Conservation (phyloP, 176 grass and related monocot species). For the barley (Hordeum vulgare) region DNA sequence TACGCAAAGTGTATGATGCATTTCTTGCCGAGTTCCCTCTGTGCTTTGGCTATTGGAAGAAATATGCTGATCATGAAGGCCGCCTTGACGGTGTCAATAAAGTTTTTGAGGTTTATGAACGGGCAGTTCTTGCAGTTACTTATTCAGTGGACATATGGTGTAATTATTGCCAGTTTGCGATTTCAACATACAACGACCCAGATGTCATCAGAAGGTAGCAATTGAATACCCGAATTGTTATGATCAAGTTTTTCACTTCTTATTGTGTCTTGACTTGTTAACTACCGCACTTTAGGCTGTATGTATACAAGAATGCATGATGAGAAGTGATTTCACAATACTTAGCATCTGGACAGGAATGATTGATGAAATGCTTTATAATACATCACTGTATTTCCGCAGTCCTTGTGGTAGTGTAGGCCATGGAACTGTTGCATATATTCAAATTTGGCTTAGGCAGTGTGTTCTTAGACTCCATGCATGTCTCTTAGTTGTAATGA, state of each 20-base stretch:
- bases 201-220: slow-evolving; percentile 84
- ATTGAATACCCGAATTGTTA: not conserved
- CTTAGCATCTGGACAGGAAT: not conserved
- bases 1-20: slow-evolving; percentile 88
- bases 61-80: slow-evolving; percentile 94
- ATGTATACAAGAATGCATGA: slow-evolving; percentile 23
- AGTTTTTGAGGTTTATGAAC: slow-evolving; percentile 93
- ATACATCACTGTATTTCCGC: not conserved
- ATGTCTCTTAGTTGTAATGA: not conserved
- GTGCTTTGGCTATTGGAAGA: slow-evolving; percentile 99
- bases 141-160: slow-evolving; percentile 99
- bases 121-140: slow-evolving; percentile 90
- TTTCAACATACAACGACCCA: slow-evolving; percentile 89
- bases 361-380: not conserved
- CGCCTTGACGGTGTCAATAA: slow-evolving; percentile 59
- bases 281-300: not conserved
- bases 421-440: not conserved
- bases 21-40: slow-evolving; percentile 91
- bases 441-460: not conserved
- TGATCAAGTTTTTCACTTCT: not conserved
- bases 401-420: not conserved
- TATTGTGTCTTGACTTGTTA: slow-evolving; percentile 17
- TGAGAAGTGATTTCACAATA: slow-evolving; percentile 18
- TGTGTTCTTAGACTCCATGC: not conserved
- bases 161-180: slow-evolving; percentile 85